Base-by-base conservation (phyloP, 768 basidiomycete species). In the Lactarius akahatsu region DNA sequence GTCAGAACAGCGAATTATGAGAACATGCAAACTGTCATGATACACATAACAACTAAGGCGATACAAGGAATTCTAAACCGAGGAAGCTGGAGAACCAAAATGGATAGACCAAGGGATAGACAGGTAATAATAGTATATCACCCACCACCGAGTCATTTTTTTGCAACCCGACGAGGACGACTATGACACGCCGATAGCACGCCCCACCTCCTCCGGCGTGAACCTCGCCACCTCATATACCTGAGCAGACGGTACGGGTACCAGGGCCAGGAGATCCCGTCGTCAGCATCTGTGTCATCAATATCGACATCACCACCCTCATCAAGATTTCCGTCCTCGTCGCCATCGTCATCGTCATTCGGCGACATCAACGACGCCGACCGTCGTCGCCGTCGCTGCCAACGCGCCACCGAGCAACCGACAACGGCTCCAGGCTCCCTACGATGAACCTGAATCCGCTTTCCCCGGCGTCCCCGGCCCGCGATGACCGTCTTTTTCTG, bases 171-270 rank as follows among this genome's bases (percentile, higher is more conserved):
- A n/a, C n/a, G n/a, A n/a, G n/a, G n/a, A n/a, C n/a, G n/a, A n/a
- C n/a, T n/a, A n/a, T 28, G 28, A 28, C 28, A 30, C 62, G 8
- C 66, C 41, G 18, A 67, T 67, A n/a, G 66, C 66, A 15, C 66
- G 62, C 34, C 38, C 50, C 57, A 67, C 52, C 52, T 63, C 66
- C 40, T 63, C 66, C 32, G 57, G 66, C 1, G 66, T 34, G 6
- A 66, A 41, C 56, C 61, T 58, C n/a, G 40, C 41, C 4, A 6
- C 6, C 43, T 18, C 45, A 3, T 47, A n/a, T 2, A 2, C 28
- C 28, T 28, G 28, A 28, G 28, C 28, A 28, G 28, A 28, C 28
- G 28, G 28, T 28, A 28, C 28, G 2, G 2, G 28, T 28, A 28
- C 28, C 28, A 28, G n/a, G n/a, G n/a, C n/a, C n/a, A n/a, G n/a